Conservation (phyloP, 2,329 filamentous ascomycete genomes). For the Botrytis sinoallii region DNA sequence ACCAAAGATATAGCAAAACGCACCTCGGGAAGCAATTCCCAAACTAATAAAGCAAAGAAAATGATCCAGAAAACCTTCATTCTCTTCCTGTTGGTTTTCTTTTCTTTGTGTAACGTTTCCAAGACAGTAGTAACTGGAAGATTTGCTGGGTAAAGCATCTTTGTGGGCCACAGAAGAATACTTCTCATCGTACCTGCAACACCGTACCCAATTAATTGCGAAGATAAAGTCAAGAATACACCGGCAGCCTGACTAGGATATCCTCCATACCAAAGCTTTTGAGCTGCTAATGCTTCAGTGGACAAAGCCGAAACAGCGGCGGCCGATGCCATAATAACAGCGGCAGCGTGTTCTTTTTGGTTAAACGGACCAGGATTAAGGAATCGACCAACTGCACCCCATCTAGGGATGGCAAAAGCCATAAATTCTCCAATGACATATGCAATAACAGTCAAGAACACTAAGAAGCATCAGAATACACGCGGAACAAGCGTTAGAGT, state of each 20-base stretch:
- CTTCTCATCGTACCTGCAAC: conserved; percentile 57
- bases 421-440: conserved; percentile 42
- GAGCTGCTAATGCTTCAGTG: conserved; percentile 69
- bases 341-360: conserved; percentile 65
- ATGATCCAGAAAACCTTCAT: conserved; percentile 37
- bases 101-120: conserved; percentile 42
- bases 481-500: background rate
- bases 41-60: conserved; percentile 26
- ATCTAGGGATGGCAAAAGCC: conserved; percentile 38
- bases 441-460: conserved; percentile 46
- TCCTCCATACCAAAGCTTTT: conserved; percentile 52
- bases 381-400: conserved; percentile 43
- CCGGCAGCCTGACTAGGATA: conserved; percentile 41
- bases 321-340: conserved; percentile 52
- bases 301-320: conserved; percentile 49
- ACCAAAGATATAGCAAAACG: background rate
- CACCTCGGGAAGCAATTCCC: conserved; percentile 23
- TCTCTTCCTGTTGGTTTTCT: conserved; percentile 40
- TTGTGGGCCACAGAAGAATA: conserved; percentile 57
- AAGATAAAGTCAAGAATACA: conserved; percentile 56
- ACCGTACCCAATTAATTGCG: conserved; percentile 61
- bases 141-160: conserved; percentile 63
- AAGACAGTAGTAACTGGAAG: conserved; percentile 45
- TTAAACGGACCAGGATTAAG: conserved; percentile 67
- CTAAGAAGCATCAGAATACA: background rate